Percentiles rank a stretch among this genome's conserved stretches.
Evolutionary conservation across 2,329 filamentous ascomycete genomes (phyloP).

Genomic region (Fusarium sp.): DNA sequence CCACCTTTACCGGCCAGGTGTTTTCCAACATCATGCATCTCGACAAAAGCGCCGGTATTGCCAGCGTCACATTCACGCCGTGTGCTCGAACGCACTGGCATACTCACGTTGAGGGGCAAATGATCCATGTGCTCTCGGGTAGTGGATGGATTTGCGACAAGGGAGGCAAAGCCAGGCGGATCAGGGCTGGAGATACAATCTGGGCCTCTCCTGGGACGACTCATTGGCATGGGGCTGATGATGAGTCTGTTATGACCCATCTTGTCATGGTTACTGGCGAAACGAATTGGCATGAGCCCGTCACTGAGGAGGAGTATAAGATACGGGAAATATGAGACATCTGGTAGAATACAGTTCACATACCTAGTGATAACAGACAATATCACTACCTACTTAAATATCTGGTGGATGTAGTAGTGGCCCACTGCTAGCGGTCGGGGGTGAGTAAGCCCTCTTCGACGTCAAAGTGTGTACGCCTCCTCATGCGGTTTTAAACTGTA

Average conservation of each 20-base stretch:
- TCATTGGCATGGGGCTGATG: background rate
- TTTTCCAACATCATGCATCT: background rate
- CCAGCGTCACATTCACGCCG: background rate
- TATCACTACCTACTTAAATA: background rate
- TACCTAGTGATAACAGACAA: background rate
- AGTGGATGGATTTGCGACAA: background rate
- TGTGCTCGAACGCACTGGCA: background rate
- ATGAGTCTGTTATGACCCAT: background rate
- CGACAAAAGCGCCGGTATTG: background rate
- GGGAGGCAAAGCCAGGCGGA: background rate
- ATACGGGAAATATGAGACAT: background rate
- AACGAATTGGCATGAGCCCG: background rate
- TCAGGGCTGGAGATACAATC: background rate
- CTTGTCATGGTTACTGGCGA: background rate
- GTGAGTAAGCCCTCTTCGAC: background rate
- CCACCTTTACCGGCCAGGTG: background rate
- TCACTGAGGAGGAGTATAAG: background rate
- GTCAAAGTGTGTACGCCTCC: background rate
- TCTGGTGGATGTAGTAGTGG: background rate
- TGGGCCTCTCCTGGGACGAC: background rate
- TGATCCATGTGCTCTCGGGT: background rate
- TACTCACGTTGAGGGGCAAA: background rate
- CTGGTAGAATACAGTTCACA: background rate
- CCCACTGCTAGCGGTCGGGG: background rate
- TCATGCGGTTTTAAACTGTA: background rate